Evolutionary conservation across 108 stramenopile genomes (phyloP).

Genomic region (Fragilariopsis cylindrus): DNA sequence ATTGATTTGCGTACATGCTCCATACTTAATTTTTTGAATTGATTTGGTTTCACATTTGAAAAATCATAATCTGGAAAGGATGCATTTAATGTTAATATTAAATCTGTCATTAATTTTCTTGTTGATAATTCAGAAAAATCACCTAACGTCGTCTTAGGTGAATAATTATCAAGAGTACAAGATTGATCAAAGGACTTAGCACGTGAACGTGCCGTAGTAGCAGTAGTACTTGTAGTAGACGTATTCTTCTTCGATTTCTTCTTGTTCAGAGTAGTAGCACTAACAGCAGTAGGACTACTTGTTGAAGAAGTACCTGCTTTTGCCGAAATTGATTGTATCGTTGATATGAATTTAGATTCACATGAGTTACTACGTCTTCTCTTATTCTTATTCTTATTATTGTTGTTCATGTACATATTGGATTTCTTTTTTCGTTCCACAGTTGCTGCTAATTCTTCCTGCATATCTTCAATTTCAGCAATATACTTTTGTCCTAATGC

Average conservation of each 20-base stretch:
- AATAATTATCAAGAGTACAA: slow-evolving; percentile 30
- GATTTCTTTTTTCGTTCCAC: slow-evolving; percentile 16
- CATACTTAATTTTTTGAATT: slow-evolving; percentile 69
- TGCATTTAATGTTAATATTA: slow-evolving; percentile 91
- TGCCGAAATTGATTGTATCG: neutral
- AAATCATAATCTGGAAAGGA: slow-evolving; percentile 96
- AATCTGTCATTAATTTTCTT: slow-evolving; percentile 86
- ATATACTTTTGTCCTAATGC: slow-evolving; percentile 75
- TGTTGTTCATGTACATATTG: neutral
- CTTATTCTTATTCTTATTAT: no score
- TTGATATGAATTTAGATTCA: neutral
- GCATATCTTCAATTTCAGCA: slow-evolving; percentile 60
- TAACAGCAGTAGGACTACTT: neutral
- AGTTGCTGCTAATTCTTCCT: slow-evolving; percentile 39
- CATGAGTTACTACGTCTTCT: slow-evolving; percentile 20
- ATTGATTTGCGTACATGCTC: slow-evolving; percentile 61
- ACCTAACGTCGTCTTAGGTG: slow-evolving; percentile 49
- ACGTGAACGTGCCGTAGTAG: slow-evolving; percentile 32
- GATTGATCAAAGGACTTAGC: slow-evolving; percentile 43
- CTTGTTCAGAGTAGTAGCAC: neutral
- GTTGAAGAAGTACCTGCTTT: neutral
- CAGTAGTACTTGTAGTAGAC: slow-evolving; percentile 5
- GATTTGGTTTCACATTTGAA: slow-evolving; percentile 63
- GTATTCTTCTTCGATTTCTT: slow-evolving; percentile 10
- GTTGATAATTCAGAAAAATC: slow-evolving; percentile 75